phyloP scores from a whole-genome alignment of 1,284 basidiomycete species.

The Boletus subluridellus region DNA sequence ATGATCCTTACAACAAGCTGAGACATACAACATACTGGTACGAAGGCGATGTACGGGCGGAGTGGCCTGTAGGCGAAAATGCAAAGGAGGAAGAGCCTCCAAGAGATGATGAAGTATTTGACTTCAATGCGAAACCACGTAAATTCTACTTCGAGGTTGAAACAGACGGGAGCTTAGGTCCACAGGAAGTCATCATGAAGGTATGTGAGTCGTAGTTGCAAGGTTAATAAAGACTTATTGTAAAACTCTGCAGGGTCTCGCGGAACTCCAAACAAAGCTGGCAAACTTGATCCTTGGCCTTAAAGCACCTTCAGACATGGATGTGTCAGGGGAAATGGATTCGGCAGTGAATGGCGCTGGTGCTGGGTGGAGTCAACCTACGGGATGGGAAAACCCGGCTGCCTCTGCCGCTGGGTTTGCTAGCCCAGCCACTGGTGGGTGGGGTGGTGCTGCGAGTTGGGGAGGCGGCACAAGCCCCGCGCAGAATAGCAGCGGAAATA shows the following conservation, averaged over 20 bases:
- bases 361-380: constrained; percentile 24
- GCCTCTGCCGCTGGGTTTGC: constrained; percentile 35
- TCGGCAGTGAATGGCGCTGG: constrained; percentile 34
- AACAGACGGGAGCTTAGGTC: constrained; percentile 83
- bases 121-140: constrained; percentile 81
- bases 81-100: constrained; percentile 79
- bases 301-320: constrained; percentile 60
- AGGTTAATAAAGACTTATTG: neutral
- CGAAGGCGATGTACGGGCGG: constrained; percentile 72
- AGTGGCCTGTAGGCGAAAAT: constrained; percentile 85
- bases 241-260: constrained; percentile 56
- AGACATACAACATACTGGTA: constrained; percentile 97
- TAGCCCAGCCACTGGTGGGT: constrained; percentile 35
- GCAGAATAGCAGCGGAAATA: constrained; percentile 27
- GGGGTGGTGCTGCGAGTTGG: constrained; percentile 34
- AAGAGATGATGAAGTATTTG: constrained; percentile 77
- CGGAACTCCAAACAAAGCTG: constrained; percentile 78
- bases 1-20: constrained; percentile 97
- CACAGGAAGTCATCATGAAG: constrained; percentile 86
- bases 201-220: constrained; percentile 37
- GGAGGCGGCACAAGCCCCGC: constrained; percentile 31
- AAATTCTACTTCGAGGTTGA: constrained; percentile 93
- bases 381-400: constrained; percentile 19
- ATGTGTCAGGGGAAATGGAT: constrained; percentile 39
- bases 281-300: constrained; percentile 76